Evolutionary conservation across 192 early-diverging fungal genomes (phyloP).

Genomic region (Rhizoclosmatium sp.): DNA sequence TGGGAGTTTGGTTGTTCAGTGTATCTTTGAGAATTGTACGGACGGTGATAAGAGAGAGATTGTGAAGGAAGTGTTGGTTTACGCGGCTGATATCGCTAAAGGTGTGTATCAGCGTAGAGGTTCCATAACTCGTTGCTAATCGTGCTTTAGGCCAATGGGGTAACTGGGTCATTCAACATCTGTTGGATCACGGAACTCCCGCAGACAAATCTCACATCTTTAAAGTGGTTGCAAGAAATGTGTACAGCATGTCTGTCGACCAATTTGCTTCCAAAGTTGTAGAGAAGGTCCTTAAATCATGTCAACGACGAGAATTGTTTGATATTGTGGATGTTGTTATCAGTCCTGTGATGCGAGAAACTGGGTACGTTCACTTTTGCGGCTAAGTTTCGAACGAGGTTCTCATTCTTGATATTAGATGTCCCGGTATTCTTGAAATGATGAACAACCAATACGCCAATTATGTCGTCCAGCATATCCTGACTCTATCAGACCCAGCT

Average conservation of each 20-base stretch:
- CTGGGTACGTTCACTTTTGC: conserved; percentile 26
- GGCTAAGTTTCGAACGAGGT: conserved; percentile 4
- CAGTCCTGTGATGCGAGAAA: conserved; percentile 38
- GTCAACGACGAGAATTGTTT: conserved; percentile 52
- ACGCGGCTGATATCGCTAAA: conserved; percentile 69
- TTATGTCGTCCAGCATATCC: conserved; percentile 79
- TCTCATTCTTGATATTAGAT: conserved; percentile 33
- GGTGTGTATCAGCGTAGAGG: conserved; percentile 39
- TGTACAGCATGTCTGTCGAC: conserved; percentile 66
- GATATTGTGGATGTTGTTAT: conserved; percentile 56
- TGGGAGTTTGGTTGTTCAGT: conserved; percentile 78
- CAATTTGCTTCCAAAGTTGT: conserved; percentile 83
- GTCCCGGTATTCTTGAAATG: conserved; percentile 70
- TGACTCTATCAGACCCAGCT: conserved; percentile 62
- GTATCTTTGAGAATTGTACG: conserved; percentile 77
- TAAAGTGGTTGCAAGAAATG: conserved; percentile 51
- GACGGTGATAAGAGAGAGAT: conserved; percentile 72
- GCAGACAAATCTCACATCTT: conserved; percentile 64
- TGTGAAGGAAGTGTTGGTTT: conserved; percentile 66
- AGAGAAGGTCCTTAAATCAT: conserved; percentile 69
- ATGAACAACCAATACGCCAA: conserved; percentile 83
- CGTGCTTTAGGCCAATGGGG: conserved; percentile 72
- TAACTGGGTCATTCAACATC: conserved; percentile 84
- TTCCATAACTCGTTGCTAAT: neutral
- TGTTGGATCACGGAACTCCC: conserved; percentile 68